Base-by-base conservation (phyloP, 2,329 filamentous ascomycete genomes). In the Niveomyces coronatus region DNA sequence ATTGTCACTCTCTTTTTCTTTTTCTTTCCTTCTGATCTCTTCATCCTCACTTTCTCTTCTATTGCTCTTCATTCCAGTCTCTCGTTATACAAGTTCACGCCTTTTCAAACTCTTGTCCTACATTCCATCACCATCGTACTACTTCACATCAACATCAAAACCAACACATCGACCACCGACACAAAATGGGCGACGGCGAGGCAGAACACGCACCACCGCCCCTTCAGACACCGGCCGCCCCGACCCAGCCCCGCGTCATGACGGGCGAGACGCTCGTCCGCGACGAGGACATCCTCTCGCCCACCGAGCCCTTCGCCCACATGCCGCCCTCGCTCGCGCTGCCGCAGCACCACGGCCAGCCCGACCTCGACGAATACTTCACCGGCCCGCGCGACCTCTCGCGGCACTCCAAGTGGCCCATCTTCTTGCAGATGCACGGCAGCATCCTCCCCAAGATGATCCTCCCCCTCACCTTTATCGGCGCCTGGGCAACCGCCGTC, bases 401-500 rank as follows among this genome's bases (percentile, higher is more conserved):
- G 41, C 74, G 74, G 50, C 82, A 87, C 57, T 85, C 81, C 15
- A 86, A 84, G 67, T 79, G 81, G 70, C 83, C 83, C 14, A 71
- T 77, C 45, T 82, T 86, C 54, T 61, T 88, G 55, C 79, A 81
- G 42, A 69, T 88, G 62, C 82, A 85, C 55, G 83, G 83, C 49
- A 83, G 77, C 45, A 77, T 88, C 44, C 56, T 82, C 41, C 83
- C 83, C 10, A 79, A 82, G 52, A 75, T 88, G 71, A 74, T 87
- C 27, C 53, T 87, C 6, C 83, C 83, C 0, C 55, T 88, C 15
- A 8, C 70, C 9, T 67, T 80, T 42, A 65, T 86, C 22, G 73
- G 66, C 11, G 50, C 49, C 11, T 87, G 83, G 82, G 67, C 80
- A 1, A 79, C 79, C 1, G 55, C 69, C 24, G 76, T 87, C 44